These are phyloP conservation scores for Penicillium antarcticum DNA, from an alignment of 495 filamentous ascomycete genomes.

Conservation along the genomic window DNA sequence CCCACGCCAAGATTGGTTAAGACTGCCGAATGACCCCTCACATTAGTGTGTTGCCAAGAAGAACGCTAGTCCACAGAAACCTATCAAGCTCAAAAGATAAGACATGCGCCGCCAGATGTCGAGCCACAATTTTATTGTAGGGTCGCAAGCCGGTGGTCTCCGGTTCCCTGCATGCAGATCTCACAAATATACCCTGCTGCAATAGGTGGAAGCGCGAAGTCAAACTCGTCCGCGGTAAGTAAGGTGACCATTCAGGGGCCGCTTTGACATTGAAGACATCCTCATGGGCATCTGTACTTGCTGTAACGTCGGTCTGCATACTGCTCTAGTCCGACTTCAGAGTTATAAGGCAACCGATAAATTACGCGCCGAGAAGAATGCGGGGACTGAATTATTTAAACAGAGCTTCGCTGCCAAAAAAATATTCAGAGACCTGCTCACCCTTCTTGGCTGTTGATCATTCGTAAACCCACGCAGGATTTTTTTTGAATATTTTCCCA, in stretches of 20 bases:
- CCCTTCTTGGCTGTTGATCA: neutral
- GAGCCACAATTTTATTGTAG: too few species aligned
- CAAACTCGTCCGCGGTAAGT: neutral
- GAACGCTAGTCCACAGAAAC: too few species aligned
- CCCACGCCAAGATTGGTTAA: too few species aligned
- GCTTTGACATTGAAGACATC: neutral
- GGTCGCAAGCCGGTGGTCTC: neutral
- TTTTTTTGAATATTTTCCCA: neutral
- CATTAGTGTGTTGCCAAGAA: too few species aligned
- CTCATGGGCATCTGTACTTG: neutral
- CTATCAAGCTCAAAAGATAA: too few species aligned
- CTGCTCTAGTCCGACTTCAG: neutral
- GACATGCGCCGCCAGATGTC: too few species aligned
- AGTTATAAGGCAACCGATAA: neutral
- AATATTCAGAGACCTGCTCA: too few species aligned
- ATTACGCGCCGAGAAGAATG: neutral
- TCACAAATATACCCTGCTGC: neutral
- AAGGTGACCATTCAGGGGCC: neutral
- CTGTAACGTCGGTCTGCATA: neutral
- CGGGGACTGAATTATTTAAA: neutral
- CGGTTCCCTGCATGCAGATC: constrained; percentile 9
- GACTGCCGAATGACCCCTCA: too few species aligned
- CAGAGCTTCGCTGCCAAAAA: neutral
- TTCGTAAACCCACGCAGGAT: too few species aligned
- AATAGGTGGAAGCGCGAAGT: neutral